phyloP scores from a whole-genome alignment of 495 filamentous ascomycete genomes.

The Staphylotrichum longicolle region DNA sequence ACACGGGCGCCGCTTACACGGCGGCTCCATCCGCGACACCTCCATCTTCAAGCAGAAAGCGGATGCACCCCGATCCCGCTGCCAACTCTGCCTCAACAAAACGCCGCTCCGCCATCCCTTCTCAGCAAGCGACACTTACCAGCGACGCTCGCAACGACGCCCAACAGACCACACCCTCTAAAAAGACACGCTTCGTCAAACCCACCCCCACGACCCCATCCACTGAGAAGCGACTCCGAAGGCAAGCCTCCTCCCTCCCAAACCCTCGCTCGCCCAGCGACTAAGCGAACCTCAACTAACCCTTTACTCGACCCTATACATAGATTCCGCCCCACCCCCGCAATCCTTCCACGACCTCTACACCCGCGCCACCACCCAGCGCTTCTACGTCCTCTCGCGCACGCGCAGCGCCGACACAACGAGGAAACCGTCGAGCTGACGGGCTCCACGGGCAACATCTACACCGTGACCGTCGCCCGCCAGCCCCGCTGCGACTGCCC shows the following conservation, averaged over 20 bases:
- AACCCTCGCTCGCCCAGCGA: neutral
- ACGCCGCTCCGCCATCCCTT: neutral
- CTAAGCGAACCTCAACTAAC: neutral
- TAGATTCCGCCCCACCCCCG: conserved; percentile 40
- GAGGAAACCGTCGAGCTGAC: conserved; percentile 61
- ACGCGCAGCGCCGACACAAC: conserved; percentile 27
- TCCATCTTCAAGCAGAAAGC: conserved; percentile 15
- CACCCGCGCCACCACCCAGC: conserved; percentile 42
- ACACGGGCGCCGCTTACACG: neutral
- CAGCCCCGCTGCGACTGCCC: conserved; percentile 68
- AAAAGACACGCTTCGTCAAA: neutral
- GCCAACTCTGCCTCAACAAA: neutral
- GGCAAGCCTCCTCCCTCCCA: conserved; percentile 9
- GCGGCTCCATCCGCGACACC: neutral
- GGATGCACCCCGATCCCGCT: conserved; percentile 8
- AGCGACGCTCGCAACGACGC: too few relatives aligned
- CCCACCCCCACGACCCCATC: neutral
- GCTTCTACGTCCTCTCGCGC: conserved; percentile 44
- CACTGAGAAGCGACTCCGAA: conserved; percentile 27
- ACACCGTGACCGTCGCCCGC: conserved; percentile 53
- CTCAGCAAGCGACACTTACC: neutral
- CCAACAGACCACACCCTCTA: neutral
- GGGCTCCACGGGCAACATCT: conserved; percentile 75
- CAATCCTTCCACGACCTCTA: conserved; percentile 38
- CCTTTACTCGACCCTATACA: neutral